phyloP scores from a whole-genome alignment of 345 rosid genomes.

The Citrus medica region DNA sequence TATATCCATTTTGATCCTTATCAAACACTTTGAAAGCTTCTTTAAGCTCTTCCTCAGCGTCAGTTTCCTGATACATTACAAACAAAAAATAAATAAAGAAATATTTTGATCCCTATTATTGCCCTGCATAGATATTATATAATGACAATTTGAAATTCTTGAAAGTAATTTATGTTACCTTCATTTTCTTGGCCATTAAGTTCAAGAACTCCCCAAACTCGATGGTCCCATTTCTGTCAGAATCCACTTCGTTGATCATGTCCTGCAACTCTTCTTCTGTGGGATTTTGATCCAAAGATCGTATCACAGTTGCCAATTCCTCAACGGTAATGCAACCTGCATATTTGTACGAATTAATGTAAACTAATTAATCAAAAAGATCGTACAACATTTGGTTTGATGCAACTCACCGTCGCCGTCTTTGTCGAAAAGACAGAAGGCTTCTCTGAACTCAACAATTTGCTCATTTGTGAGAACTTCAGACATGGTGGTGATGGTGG shows the following conservation, averaged over 20 bases:
- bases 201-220: constrained; percentile 72
- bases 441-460: constrained; percentile 69
- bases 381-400: not conserved
- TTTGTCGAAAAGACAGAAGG: constrained; percentile 69
- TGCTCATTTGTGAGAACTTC: constrained; percentile 49
- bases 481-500: constrained; percentile 19
- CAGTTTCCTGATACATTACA: constrained; percentile 46
- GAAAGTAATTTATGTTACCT: constrained; percentile 30
- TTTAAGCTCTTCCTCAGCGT: constrained; percentile 73
- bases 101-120: not conserved
- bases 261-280: constrained; percentile 65
- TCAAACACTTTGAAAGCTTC: constrained; percentile 91
- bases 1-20: constrained; percentile 80
- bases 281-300: constrained; percentile 73
- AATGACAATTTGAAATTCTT: not conserved
- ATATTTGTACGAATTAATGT: not conserved
- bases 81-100: not conserved
- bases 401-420: constrained; percentile 59
- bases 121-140: not conserved
- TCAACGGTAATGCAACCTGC: constrained; percentile 68
- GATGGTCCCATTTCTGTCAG: constrained; percentile 65
- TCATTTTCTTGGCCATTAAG: constrained; percentile 65
- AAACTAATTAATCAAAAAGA: not conserved
- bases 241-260: constrained; percentile 71
- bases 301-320: constrained; percentile 72